Percentiles rank a stretch among this genome's conserved stretches.
Conservation (phyloP, 1,139 yeast species). For the Wickerhamomyces sp. region DNA sequence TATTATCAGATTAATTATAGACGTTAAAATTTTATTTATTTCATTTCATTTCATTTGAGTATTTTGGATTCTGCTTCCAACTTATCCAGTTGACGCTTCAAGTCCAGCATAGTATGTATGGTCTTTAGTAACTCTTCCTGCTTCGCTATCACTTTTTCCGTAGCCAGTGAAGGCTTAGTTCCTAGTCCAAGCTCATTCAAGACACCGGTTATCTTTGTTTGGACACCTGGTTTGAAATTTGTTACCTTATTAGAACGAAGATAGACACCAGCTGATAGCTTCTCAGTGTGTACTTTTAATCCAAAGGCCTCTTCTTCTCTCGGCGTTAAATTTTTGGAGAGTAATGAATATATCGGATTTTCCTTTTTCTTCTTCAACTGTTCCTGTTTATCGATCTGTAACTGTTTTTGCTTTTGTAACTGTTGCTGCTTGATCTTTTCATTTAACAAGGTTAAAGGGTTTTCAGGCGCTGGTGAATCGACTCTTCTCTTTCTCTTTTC, state of each 20-base stretch:
- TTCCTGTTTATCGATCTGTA: conserved; percentile 28
- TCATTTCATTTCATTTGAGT: conserved; percentile 31
- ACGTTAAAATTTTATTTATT: too few relatives aligned
- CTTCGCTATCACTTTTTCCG: conserved; percentile 71
- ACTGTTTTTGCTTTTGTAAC: conserved; percentile 26
- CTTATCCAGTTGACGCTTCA: conserved; percentile 85
- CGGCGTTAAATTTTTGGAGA: conserved; percentile 56
- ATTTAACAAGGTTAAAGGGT: conserved; percentile 31
- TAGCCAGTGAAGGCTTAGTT: conserved; percentile 80
- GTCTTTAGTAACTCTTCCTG: conserved; percentile 75
- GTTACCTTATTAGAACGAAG: conserved; percentile 68
- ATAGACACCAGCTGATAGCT: conserved; percentile 67
- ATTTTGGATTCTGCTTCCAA: conserved; percentile 74
- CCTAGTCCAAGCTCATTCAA: conserved; percentile 78
- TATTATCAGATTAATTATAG: not conserved
- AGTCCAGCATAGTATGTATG: conserved; percentile 70
- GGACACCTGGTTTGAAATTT: conserved; percentile 64
- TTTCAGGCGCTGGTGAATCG: conserved; percentile 45
- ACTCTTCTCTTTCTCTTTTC: conserved; percentile 64
- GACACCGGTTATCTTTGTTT: conserved; percentile 68
- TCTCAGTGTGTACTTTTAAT: conserved; percentile 74
- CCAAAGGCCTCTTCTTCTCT: conserved; percentile 89
- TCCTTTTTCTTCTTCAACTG: conserved; percentile 31
- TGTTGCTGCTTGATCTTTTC: conserved; percentile 23
- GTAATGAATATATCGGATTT: conserved; percentile 32